Evolutionary conservation across 2,329 filamentous ascomycete genomes (phyloP), one percentile per base, ranked within the genome.

Genomic region (Ceratocystis destructans): DNA sequence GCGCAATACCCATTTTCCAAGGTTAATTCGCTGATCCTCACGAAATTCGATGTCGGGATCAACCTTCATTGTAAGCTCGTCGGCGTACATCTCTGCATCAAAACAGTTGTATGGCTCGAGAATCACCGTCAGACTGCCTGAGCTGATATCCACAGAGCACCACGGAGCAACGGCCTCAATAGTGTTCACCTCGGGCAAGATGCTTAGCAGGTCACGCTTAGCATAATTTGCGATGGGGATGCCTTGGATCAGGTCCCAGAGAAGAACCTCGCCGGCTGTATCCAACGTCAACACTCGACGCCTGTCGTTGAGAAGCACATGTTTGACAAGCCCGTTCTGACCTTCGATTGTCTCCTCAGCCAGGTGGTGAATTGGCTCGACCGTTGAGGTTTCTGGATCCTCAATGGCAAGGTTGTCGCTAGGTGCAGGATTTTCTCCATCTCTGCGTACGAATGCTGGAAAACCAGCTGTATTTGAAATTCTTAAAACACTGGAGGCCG

Each of bases 21-120:
- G 84, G 72, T 96, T 97, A 75, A 97, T 96, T 77, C 94, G 85
- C 77, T 97, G 93, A 71, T 99, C 94, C 71, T 97, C 93, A 67
- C 88, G 82, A 72, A 96, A 96, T n/a, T 67, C 66, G 25, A 67
- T 50, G 12, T 92, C 87, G 20, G 88, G 79, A n/a, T 83, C 79
- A 69, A 90, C 87, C 10, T 88, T 82, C 65, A 93, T 71, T 50
- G 86, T 80, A 45, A 95, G 78, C 75, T 97, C 92, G 73, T 99
- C 94, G 0, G 91, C 93, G 74, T 99, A 99, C 75, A 96, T 88
- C 73, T 99, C 94, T 17, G 92, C 94, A 75, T 99, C 94, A 71
- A 99, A 99, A 74, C 92, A 96, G 71, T 95, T 95, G 72, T 94
- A 95, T 50, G 92, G 90, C 73, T 99, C 94, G 20, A 99, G 76